These are phyloP conservation scores for Neotropicomus parvogracilis DNA, from an alignment of 1,284 basidiomycete species.

Conservation along the genomic window DNA sequence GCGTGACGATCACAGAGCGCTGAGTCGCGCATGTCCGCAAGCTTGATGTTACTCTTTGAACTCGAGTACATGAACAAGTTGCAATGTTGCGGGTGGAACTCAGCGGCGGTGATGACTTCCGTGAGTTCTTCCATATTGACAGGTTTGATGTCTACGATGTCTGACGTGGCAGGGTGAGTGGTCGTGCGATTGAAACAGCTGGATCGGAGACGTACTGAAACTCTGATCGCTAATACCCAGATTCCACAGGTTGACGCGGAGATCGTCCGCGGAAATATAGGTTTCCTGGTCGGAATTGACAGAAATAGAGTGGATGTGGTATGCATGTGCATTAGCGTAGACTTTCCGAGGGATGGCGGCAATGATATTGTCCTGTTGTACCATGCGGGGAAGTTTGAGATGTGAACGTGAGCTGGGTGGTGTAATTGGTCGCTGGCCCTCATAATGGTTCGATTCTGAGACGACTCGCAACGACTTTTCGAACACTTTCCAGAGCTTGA, in stretches of 20 bases:
- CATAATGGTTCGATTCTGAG: slow-evolving; percentile 92
- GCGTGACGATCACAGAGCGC: slow-evolving; percentile 96
- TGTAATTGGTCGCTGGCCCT: slow-evolving; percentile 66
- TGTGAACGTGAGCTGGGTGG: slow-evolving; percentile 54
- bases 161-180: slow-evolving; percentile 41
- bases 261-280: slow-evolving; percentile 97
- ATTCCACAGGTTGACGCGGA: slow-evolving; percentile 98
- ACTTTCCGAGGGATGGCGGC: slow-evolving; percentile 98
- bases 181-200: slow-evolving; percentile 1
- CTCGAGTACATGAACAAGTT: slow-evolving; percentile 99
- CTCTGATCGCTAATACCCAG: slow-evolving; percentile 98
- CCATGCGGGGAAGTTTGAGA: slow-evolving; percentile 84
- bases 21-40: slow-evolving; percentile 99
- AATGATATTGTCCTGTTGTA: slow-evolving; percentile 95
- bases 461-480: slow-evolving; percentile 97
- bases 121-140: slow-evolving; percentile 99
- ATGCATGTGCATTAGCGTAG: slow-evolving; percentile 98
- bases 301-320: slow-evolving; percentile 99
- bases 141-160: slow-evolving; percentile 99
- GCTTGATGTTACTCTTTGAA: slow-evolving; percentile 99
- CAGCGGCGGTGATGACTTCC: slow-evolving; percentile 98
- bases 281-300: slow-evolving; percentile 99
- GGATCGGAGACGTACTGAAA: slow-evolving; percentile 74
- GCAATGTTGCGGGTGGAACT: slow-evolving; percentile 98
- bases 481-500: slow-evolving; percentile 99